A percentile compares a stretch with the other conserved stretches of the same genome.
phyloP scores from a whole-genome alignment of 306 rosid genomes.

The Macrotyloma uniflorum region DNA sequence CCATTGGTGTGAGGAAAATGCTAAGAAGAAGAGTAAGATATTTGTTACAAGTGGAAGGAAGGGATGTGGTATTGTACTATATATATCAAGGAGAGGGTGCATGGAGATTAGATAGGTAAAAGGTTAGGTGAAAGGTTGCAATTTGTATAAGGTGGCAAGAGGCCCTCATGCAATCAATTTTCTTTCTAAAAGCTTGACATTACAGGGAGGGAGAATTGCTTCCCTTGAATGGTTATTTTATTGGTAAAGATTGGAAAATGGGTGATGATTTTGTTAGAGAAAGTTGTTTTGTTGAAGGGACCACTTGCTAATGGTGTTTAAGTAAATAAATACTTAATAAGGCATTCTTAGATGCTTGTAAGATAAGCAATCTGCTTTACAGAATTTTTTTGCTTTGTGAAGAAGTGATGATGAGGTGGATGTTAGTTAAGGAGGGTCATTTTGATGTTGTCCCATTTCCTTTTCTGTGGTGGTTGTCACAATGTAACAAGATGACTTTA shows the following conservation, averaged over 20 bases:
- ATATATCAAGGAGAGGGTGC: conserved; percentile 27
- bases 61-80: conserved; percentile 19
- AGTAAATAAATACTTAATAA: conserved; percentile 26
- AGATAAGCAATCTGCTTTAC: conserved; percentile 41
- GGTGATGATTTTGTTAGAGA: not conserved
- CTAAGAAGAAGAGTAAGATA: not conserved
- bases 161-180: conserved; percentile 47
- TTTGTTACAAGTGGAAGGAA: conserved; percentile 32
- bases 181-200: conserved; percentile 26
- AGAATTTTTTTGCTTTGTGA: conserved; percentile 36
- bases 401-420: conserved; percentile 30
- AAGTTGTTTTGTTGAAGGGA: conserved; percentile 34
- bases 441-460: conserved; percentile 13
- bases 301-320: conserved; percentile 46
- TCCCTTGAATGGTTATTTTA: conserved; percentile 60
- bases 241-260: conserved; percentile 7
- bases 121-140: conserved; percentile 62
- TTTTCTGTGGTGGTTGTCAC: conserved; percentile 17
- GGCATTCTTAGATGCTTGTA: conserved; percentile 42
- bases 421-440: conserved; percentile 38
- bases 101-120: conserved; percentile 27
- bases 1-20: conserved; percentile 27
- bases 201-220: conserved; percentile 32
- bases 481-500: not conserved
- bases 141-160: conserved; percentile 52